Percentiles rank a stretch among this genome's conserved stretches.
Evolutionary conservation across 352 stramenopile species (phyloP).

Genomic region (Thalassiosira pacifica): DNA sequence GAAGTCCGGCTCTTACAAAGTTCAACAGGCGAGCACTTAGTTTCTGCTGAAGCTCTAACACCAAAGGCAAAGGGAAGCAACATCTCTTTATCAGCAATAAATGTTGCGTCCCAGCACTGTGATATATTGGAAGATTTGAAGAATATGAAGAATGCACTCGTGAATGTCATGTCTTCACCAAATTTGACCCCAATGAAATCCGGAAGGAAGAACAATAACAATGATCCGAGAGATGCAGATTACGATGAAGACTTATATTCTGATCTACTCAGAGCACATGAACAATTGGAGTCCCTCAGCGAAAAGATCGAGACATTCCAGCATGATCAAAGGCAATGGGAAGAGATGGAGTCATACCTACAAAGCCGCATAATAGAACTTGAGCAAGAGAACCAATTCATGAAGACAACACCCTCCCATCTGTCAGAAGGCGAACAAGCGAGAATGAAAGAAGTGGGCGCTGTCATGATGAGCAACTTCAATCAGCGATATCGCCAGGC

Average conservation of each 20-base stretch:
- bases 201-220: slow-evolving; percentile 9
- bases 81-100: slow-evolving; percentile 6
- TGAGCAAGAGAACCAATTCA: slow-evolving; percentile 45
- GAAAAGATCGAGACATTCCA: slow-evolving; percentile 53
- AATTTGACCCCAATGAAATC: slow-evolving; percentile 59
- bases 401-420: slow-evolving; percentile 7
- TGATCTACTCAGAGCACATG: slow-evolving; percentile 62
- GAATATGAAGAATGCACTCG: slow-evolving; percentile 54
- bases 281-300: slow-evolving; percentile 56
- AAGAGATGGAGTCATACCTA: slow-evolving; percentile 50
- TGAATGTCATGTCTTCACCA: slow-evolving; percentile 58
- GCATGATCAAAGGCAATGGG: slow-evolving; percentile 60
- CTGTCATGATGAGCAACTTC: slow-evolving; percentile 53
- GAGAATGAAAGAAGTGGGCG: slow-evolving; percentile 53
- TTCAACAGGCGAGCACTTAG: neutral
- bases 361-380: slow-evolving; percentile 57
- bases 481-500: slow-evolving; percentile 25
- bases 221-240: slow-evolving; percentile 13
- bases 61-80: slow-evolving; percentile 52
- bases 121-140: slow-evolving; percentile 59
- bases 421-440: slow-evolving; percentile 30
- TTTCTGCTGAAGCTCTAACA: slow-evolving; percentile 46
- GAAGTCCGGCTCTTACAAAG: neutral
- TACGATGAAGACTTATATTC: slow-evolving; percentile 49
- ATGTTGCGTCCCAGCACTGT: slow-evolving; percentile 36